Percentiles rank a stretch among this genome's conserved stretches.
Conservation (phyloP, 306 rosid genomes). For the Astragalus glycyphyllos region DNA sequence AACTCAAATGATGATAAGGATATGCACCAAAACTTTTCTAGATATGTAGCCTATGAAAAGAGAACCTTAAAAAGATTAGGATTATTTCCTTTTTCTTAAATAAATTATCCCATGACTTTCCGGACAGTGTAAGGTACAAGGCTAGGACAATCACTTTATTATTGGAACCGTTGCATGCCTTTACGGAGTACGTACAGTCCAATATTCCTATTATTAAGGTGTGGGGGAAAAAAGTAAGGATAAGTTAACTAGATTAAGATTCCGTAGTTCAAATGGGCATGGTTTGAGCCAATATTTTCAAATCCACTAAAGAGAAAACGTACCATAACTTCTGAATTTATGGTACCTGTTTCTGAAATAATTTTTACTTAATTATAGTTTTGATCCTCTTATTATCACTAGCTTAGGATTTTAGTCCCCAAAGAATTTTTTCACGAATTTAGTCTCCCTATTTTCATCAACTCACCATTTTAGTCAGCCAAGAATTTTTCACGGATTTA, state of each 20-base stretch:
- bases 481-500: no score
- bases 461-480: no score
- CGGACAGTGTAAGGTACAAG: slow-evolving; percentile 48
- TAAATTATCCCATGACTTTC: slow-evolving; percentile 12
- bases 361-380: no score
- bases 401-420: no score
- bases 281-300: neutral
- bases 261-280: neutral
- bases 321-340: no score
- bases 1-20: slow-evolving; percentile 39
- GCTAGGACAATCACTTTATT: slow-evolving; percentile 23
- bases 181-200: slow-evolving; percentile 22
- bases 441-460: no score
- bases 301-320: neutral
- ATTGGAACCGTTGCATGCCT: slow-evolving; percentile 29
- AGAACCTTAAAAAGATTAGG: slow-evolving; percentile 27
- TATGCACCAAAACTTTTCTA: slow-evolving; percentile 31
- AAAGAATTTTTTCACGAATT: no score
- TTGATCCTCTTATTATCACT: no score
- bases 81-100: slow-evolving; percentile 21
- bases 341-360: no score
- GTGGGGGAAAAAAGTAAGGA: neutral
- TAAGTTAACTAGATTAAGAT: neutral
- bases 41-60: slow-evolving; percentile 19
- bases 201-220: neutral